Evolutionary conservation across 2,329 filamentous ascomycete species (phyloP).

Genomic region (Epichloe amarillans): DNA sequence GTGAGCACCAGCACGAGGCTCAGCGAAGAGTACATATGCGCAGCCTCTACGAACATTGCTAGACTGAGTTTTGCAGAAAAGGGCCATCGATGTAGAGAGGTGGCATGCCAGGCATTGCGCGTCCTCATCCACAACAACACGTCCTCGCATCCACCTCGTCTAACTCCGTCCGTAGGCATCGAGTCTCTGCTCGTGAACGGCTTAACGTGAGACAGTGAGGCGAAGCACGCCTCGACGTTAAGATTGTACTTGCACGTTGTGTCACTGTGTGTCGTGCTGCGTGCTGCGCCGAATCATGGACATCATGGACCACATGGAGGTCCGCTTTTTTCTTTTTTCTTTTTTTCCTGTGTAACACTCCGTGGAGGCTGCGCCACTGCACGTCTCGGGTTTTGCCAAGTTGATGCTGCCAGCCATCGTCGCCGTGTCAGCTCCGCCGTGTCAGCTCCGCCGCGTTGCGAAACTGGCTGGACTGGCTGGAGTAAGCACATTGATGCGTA

Average conservation of each 20-base stretch:
- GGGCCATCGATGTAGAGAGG: too few relatives aligned
- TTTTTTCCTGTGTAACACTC: background rate
- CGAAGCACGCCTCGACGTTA: background rate
- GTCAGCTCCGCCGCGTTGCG: background rate
- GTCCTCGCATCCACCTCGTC: too few relatives aligned
- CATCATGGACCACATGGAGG: background rate
- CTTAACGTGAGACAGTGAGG: background rate
- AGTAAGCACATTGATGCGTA: background rate
- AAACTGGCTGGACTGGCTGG: too few relatives aligned
- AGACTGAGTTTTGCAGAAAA: too few relatives aligned
- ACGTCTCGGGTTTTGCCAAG: slow-evolving; percentile 1
- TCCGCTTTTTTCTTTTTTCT: background rate
- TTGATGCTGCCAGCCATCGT: background rate
- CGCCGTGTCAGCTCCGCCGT: background rate
- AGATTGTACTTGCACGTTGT: too few relatives aligned
- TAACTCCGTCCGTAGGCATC: too few relatives aligned
- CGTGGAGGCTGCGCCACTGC: slow-evolving; percentile 5
- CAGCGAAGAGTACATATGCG: too few relatives aligned
- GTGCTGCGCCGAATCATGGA: background rate
- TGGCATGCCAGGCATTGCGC: background rate
- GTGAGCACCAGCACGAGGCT: background rate
- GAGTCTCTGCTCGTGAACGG: background rate
- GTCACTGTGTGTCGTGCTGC: background rate
- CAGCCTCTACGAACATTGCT: too few relatives aligned
- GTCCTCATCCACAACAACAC: background rate